Evolutionary conservation across 2,329 filamentous ascomycete genomes (phyloP).

Genomic region (Paecilomyces sp.): DNA sequence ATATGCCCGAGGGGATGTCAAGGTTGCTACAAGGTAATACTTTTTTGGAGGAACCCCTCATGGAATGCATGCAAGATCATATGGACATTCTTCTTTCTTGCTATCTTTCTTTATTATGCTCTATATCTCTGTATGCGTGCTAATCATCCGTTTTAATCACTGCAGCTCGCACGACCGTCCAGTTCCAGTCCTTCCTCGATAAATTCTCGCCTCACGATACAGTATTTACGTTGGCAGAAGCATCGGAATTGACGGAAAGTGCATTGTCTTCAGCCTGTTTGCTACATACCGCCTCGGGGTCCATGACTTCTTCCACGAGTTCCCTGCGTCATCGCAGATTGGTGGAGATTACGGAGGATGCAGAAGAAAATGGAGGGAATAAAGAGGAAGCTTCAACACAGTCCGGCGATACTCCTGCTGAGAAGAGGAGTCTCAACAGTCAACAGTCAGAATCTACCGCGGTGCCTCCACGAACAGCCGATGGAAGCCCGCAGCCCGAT

Average conservation of each 20-base stretch:
- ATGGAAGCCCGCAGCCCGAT: conserved; percentile 7
- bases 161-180: conserved; percentile 71
- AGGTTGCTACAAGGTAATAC: conserved; percentile 77
- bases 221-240: conserved; percentile 65
- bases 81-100: neutral
- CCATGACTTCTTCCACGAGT: conserved; percentile 76
- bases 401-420: conserved; percentile 10
- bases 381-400: conserved; percentile 37
- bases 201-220: conserved; percentile 81
- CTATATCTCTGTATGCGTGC: neutral
- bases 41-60: conserved; percentile 17
- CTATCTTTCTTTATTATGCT: neutral
- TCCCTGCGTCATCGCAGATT: conserved; percentile 70
- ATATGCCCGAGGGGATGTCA: conserved; percentile 84
- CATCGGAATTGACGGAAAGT: conserved; percentile 78
- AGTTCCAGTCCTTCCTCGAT: conserved; percentile 56
- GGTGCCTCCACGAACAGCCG: conserved; percentile 18
- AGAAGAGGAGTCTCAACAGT: conserved; percentile 12
- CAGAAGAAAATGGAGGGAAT: conserved; percentile 66
- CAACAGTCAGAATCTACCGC: conserved; percentile 28
- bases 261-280: conserved; percentile 84
- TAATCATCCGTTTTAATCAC: neutral
- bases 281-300: conserved; percentile 78
- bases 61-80: neutral
- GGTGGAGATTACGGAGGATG: conserved; percentile 91